Evolutionary conservation across 2,329 filamentous ascomycete genomes (phyloP), one percentile per base, ranked within the genome.

Genomic region (Grosmannia clavigera): DNA sequence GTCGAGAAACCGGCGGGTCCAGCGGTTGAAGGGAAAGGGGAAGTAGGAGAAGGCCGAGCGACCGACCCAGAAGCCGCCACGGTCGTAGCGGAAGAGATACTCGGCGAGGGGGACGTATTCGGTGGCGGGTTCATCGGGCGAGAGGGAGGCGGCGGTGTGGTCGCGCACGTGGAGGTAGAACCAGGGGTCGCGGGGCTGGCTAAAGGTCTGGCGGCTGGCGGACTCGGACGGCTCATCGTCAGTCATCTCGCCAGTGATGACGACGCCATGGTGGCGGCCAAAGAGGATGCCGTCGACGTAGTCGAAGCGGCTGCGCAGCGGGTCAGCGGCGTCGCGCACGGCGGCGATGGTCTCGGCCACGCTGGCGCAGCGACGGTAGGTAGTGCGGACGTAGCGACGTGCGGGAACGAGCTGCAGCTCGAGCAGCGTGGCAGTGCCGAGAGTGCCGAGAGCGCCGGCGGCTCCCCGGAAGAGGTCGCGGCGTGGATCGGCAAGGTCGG

Each of bases 11-110:
- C 82, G 85, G 63, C 86, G 81, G 53, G 83, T 86, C 69, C 81
- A 77, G 61, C 75, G 74, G 66, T 78, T 87, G 71, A 88, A 88
- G 6, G 86, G 86, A 51, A 76, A 74, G 54, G 70, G 71, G 76
- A 88, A 88, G 75, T 88, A 89, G 50, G 78, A 75, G 70, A 87
- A 89, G 3, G 83, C 84, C 16, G 80, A 80, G 7, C 75, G 73
- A 52, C 84, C 86, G 46, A 87, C 85, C 86, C 86, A 90, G 76
- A 90, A 90, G 16, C 83, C 85, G 58, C 84, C 86, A 53, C 86
- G 81, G 71, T 90, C 86, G 73, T 90, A 90, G 57, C 86, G 81
- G 76, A 90, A 90, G 64, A 89, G 81, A 69, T 90, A 90, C 68
- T 89, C 86, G 48, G 82, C 80, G 4, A 89, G 73, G 0, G 86